phyloP scores from a whole-genome alignment of 139 green algal species.

The Volvox africanus region DNA sequence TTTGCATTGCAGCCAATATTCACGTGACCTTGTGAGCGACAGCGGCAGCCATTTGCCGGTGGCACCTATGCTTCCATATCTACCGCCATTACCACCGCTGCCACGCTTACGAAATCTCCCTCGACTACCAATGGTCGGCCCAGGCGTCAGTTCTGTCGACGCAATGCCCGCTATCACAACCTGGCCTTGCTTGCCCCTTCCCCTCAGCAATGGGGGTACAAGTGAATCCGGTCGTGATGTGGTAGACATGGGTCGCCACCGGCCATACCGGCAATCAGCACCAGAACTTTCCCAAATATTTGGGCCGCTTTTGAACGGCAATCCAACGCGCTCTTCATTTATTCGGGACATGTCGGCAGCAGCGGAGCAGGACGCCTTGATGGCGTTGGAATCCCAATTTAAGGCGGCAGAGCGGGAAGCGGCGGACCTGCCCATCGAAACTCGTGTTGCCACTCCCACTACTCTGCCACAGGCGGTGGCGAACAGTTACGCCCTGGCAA shows the following conservation, averaged over 20 bases:
- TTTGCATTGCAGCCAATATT: too few species aligned
- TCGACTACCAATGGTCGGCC: too few species aligned
- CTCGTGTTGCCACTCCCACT: not conserved
- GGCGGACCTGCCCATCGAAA: slow-evolving; percentile 34
- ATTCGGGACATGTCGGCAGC: not conserved
- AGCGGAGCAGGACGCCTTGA: not conserved
- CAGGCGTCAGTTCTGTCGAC: not conserved
- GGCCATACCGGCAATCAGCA: slow-evolving; percentile 19
- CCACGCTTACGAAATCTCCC: not conserved
- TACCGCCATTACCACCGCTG: not conserved
- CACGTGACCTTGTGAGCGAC: too few species aligned
- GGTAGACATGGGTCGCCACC: not conserved
- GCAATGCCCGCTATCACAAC: not conserved
- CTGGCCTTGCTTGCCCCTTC: not conserved
- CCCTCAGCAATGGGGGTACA: not conserved
- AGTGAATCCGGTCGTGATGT: not conserved
- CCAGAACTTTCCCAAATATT: not conserved
- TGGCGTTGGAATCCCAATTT: slow-evolving; percentile 24
- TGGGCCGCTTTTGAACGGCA: not conserved
- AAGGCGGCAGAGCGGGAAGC: slow-evolving; percentile 18
- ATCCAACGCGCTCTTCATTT: too few species aligned
- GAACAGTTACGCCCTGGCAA: too few species aligned
- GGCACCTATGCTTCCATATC: not conserved
- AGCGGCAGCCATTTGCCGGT: too few species aligned
- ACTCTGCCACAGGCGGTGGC: not conserved